These are phyloP conservation scores for Saposhnikovia divaricata DNA, from an alignment of 129 eudicot species.

Conservation along the genomic window DNA sequence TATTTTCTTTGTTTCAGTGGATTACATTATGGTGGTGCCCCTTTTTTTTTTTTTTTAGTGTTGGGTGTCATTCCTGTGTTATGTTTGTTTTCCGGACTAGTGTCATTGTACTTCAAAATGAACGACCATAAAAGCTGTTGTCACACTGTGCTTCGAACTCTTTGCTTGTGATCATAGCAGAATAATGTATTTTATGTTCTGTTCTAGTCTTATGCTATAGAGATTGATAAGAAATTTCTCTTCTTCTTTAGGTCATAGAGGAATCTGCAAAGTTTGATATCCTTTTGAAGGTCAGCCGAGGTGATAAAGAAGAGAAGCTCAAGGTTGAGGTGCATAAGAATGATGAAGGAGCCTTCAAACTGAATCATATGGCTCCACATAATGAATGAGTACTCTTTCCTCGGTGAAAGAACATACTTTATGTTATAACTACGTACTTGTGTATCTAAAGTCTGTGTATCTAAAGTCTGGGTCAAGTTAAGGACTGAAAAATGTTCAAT, in stretches of 20 bases:
- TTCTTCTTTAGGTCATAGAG: background rate
- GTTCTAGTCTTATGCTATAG: background rate
- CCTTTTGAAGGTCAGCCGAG: conserved; percentile 64
- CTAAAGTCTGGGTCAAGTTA: background rate
- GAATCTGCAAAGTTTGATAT: conserved; percentile 55
- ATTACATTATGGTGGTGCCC: background rate
- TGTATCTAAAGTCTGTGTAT: too few relatives aligned
- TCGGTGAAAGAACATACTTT: background rate
- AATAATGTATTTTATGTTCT: background rate
- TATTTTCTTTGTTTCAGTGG: too few relatives aligned
- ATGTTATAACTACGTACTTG: background rate
- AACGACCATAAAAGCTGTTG: too few relatives aligned
- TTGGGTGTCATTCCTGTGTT: too few relatives aligned
- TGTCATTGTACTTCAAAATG: background rate
- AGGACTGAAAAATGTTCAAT: background rate
- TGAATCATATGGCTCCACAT: conserved; percentile 35
- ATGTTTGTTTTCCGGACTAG: background rate
- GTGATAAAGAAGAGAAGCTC: conserved; percentile 62
- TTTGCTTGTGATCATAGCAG: background rate
- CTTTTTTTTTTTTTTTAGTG: too few relatives aligned
- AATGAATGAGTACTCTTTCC: background rate
- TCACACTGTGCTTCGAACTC: background rate
- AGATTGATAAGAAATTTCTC: background rate
- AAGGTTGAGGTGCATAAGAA: conserved; percentile 86
- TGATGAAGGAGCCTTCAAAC: conserved; percentile 50